phyloP scores from a whole-genome alignment of 805 yeast genomes.

The Ogataea nakhonphanomensis region DNA sequence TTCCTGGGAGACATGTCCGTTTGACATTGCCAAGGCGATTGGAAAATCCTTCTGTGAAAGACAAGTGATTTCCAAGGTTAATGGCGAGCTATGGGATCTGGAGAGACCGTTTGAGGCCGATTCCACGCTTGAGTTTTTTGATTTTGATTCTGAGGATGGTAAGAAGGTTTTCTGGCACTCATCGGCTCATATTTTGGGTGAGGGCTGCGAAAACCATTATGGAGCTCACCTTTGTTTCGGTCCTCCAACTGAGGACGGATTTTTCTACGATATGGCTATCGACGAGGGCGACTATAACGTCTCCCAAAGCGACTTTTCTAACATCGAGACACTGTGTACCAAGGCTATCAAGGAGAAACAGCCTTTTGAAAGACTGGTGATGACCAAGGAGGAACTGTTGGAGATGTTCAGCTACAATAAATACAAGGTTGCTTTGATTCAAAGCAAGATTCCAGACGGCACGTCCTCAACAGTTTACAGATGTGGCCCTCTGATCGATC shows the following conservation, averaged over 20 bases:
- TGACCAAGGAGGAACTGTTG: slow-evolving; percentile 87
- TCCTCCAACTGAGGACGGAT: slow-evolving; percentile 97
- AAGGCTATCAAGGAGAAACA: slow-evolving; percentile 93
- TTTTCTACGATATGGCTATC: slow-evolving; percentile 93
- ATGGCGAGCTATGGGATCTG: slow-evolving; percentile 92
- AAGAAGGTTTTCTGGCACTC: slow-evolving; percentile 98
- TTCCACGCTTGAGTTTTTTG: slow-evolving; percentile 71
- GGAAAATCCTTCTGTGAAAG: slow-evolving; percentile 87
- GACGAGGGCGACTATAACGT: slow-evolving; percentile 73
- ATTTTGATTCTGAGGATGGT: slow-evolving; percentile 93
- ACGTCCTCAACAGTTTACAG: slow-evolving; percentile 95
- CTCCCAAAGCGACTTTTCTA: slow-evolving; percentile 76
- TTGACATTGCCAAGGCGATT: slow-evolving; percentile 77
- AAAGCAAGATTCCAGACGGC: slow-evolving; percentile 90
- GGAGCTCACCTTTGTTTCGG: slow-evolving; percentile 94
- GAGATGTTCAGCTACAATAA: slow-evolving; percentile 95
- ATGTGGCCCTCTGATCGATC: slow-evolving; percentile 95
- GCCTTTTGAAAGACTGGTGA: slow-evolving; percentile 86
- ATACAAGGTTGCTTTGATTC: slow-evolving; percentile 85
- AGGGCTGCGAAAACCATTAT: slow-evolving; percentile 93
- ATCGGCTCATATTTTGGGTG: slow-evolving; percentile 96
- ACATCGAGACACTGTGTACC: slow-evolving; percentile 82
- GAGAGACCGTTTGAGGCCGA: slow-evolving; percentile 86
- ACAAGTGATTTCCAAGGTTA: slow-evolving; percentile 86
- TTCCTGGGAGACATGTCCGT: slow-evolving; percentile 87